Evolutionary conservation across 371 early-diverging fungal species (phyloP).

Genomic region (Dichotomocladium elegans): DNA sequence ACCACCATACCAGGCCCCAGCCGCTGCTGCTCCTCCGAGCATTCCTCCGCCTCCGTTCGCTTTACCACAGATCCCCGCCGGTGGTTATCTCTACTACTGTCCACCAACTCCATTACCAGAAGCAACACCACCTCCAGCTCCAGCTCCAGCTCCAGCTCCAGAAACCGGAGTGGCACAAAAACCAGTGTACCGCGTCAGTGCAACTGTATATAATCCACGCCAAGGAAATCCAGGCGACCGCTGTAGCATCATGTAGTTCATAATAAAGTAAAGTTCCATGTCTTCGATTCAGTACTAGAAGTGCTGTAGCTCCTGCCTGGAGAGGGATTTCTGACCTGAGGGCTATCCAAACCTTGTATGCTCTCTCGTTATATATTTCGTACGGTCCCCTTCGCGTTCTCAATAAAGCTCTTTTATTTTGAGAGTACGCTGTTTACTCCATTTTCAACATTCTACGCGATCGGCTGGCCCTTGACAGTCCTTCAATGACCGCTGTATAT

Average conservation of each 20-base stretch:
- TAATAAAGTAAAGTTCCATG: neutral
- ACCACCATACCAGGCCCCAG: too few species aligned
- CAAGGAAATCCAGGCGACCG: constrained; percentile 2
- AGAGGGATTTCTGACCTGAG: too few species aligned
- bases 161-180: neutral
- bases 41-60: neutral
- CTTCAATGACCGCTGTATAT: constrained; percentile 17
- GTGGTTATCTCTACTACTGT: constrained; percentile 7
- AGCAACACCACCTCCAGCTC: neutral
- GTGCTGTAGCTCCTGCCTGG: too few species aligned
- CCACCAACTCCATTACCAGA: neutral
- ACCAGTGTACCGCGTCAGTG: neutral
- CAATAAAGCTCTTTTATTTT: too few species aligned
- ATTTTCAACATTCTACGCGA: too few species aligned
- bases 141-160: neutral
- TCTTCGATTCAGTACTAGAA: too few species aligned
- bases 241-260: neutral
- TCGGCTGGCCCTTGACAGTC: too few species aligned
- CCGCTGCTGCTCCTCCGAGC: too few species aligned
- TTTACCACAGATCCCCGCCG: constrained; percentile 3
- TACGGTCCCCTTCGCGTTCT: too few species aligned
- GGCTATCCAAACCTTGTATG: too few species aligned
- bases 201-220: constrained; percentile 3
- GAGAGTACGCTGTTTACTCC: too few species aligned
- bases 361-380: too few species aligned